phyloP scores from a whole-genome alignment of 2,329 filamentous ascomycete genomes.

The Aspergillus neoniger region DNA sequence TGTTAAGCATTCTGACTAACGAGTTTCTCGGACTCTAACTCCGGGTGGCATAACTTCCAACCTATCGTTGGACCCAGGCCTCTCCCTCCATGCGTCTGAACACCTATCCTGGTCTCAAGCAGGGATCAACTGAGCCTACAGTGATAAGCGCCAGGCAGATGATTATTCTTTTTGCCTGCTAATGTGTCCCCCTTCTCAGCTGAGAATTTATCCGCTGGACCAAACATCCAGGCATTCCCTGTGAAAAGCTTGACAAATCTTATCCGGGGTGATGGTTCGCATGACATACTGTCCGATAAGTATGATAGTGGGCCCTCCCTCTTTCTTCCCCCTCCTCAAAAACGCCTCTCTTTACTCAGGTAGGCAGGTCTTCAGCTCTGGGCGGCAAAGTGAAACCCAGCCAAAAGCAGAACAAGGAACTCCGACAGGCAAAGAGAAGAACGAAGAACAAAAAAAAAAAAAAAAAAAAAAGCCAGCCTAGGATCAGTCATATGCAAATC shows the following conservation, averaged over 20 bases:
- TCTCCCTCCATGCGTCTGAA: background rate
- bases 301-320: slow-evolving; percentile 6
- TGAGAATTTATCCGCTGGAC: slow-evolving; percentile 7
- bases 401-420: background rate
- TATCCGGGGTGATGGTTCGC: slow-evolving; percentile 11
- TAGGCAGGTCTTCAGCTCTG: background rate
- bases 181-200: background rate
- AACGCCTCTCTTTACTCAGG: background rate
- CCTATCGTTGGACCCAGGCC: background rate
- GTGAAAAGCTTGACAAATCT: slow-evolving; percentile 15
- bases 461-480: background rate
- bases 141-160: background rate
- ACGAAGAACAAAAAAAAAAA: background rate
- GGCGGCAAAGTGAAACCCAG: background rate
- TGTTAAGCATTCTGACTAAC: background rate
- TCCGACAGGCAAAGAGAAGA: background rate
- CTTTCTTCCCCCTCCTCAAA: background rate
- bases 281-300: slow-evolving; percentile 9
- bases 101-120: slow-evolving; percentile 5
- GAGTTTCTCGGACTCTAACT: background rate
- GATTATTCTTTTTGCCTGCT: background rate
- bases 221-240: background rate
- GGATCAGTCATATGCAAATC: slow-evolving; percentile 18
- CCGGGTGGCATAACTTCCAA: background rate
- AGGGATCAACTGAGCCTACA: background rate